Percentiles rank a stretch among this genome's conserved stretches.
These are phyloP conservation scores for Chlorella sp. DNA, from an alignment of 139 green algal species.

Conservation along the genomic window DNA sequence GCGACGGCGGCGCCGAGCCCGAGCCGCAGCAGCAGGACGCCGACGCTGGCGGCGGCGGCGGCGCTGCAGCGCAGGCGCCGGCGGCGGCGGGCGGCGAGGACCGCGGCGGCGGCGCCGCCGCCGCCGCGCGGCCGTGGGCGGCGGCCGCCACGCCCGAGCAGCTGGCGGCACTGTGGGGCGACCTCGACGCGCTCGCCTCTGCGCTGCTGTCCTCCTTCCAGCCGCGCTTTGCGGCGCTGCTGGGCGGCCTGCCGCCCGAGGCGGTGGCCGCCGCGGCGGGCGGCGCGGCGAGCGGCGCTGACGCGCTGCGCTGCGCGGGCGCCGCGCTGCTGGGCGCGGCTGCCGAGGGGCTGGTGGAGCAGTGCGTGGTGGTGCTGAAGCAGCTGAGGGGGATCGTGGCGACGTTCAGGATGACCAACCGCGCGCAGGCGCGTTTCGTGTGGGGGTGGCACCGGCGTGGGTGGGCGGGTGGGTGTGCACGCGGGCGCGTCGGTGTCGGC, in stretches of 20 bases:
- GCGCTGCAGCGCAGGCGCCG: background rate
- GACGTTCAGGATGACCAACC: conserved; percentile 91
- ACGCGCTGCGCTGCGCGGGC: conserved; percentile 6
- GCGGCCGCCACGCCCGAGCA: conserved; percentile 18
- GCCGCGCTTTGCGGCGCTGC: background rate
- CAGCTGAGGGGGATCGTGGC: conserved; percentile 89
- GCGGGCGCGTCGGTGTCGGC: too few species aligned
- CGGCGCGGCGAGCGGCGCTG: conserved; percentile 10
- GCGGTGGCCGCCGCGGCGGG: conserved; percentile 1
- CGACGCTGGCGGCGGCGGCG: background rate
- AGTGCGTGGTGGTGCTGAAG: conserved; percentile 34
- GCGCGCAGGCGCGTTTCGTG: conserved; percentile 79
- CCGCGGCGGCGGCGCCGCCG: background rate
- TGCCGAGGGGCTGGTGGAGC: conserved; percentile 28
- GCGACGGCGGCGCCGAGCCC: background rate
- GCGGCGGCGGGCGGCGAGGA: conserved; percentile 3
- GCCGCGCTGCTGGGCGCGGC: conserved; percentile 20
- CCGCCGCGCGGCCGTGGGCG: conserved; percentile 21
- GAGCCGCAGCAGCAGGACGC: conserved; percentile 12
- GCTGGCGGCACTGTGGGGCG: conserved; percentile 25
- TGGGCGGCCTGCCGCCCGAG: conserved; percentile 4
- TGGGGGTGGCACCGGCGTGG: too few species aligned
- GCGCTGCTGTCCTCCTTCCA: conserved; percentile 17
- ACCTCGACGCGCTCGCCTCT: conserved; percentile 17
- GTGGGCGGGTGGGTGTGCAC: too few species aligned